Conservation (phyloP, 495 filamentous ascomycete genomes). For the Annulohypoxylon nitens region DNA sequence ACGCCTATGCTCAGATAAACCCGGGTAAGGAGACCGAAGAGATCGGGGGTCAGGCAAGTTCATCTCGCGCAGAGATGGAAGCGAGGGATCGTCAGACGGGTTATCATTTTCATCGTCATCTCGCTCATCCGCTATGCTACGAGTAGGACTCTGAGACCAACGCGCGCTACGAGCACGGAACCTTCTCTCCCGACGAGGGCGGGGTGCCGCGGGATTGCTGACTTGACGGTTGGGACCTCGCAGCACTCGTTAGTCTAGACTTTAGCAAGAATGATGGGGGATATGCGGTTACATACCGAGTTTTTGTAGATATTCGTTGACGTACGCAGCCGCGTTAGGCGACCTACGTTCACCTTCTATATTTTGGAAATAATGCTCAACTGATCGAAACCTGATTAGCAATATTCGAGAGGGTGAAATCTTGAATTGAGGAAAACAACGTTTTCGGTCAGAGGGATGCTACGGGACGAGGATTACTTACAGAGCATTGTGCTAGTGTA, state of each 20-base stretch:
- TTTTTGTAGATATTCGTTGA: conserved; percentile 48
- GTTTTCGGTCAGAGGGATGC: not conserved
- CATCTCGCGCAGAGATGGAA: not conserved
- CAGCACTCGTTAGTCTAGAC: conserved; percentile 1
- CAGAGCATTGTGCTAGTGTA: conserved; percentile 57
- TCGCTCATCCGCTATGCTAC: not conserved
- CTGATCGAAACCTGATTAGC: conserved; percentile 47
- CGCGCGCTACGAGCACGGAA: not conserved
- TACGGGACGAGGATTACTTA: conserved; percentile 42
- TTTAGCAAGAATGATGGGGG: not conserved
- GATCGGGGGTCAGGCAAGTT: not conserved
- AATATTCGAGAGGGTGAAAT: not conserved
- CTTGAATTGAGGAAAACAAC: not conserved
- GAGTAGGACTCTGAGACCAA: not conserved
- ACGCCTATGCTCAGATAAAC: not conserved
- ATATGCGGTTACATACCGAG: conserved; percentile 21
- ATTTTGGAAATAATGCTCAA: conserved; percentile 63
- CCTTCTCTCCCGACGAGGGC: conserved; percentile 9
- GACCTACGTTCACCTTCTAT: conserved; percentile 50
- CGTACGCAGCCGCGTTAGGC: conserved; percentile 46
- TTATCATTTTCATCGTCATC: not conserved
- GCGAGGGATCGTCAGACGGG: not conserved
- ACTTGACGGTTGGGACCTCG: conserved; percentile 12
- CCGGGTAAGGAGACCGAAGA: not conserved
- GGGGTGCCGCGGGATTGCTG: conserved; percentile 10